Base-by-base conservation (phyloP, 2,329 filamentous ascomycete species). In the Fusarium armeniacum region DNA sequence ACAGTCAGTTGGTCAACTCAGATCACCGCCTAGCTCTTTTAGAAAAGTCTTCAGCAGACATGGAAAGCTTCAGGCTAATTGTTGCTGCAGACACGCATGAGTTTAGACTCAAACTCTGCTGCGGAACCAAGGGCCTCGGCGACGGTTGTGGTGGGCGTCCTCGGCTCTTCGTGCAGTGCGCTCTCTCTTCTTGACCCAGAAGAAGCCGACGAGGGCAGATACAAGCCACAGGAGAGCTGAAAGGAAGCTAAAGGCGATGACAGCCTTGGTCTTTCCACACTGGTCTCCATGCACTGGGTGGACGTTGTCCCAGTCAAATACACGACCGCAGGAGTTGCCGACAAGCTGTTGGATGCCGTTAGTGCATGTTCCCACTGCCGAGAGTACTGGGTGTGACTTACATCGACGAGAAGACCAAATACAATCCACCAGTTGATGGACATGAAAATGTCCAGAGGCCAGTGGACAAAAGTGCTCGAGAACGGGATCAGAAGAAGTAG, bases 401-500 rank as follows among this genome's bases (percentile, higher is more conserved):
- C 85, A 75, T 89, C 82, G 56, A 90, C 88, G 8, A 91, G 82
- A 7, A 93, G 82, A 38, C 89, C 90, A 72, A 93, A 93, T 4
- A 85, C 84, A 28, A 87, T 86, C 75, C 92, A 93, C 91, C 91
- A 94, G 50, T 87, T 83, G 58, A 90, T 80, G 45, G 89, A 90
- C 70, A 94, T 82, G 73, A 93, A 70, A 28, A 94, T 73, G 75
- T 95, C 92, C 72, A 89, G 82, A 1, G 90, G 90, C 86, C 90
- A 94, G 78, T 90, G 86, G 65, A 89, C 84, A 78, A 94, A 93
- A 47, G 84, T 85, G 52, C 82, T 82, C 3, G 87, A 86, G 75
- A 92, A 92, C 3, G 92, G 92, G 41, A 94, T 83, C 30, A 94
- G 83, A 87, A 91, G 93, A 67, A 94, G 77, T 28, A 94, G 79